A percentile compares a stretch with the other conserved stretches of the same genome.
phyloP scores from a whole-genome alignment of 2,329 filamentous ascomycete species.

The Raffaelea ambrosiae region DNA sequence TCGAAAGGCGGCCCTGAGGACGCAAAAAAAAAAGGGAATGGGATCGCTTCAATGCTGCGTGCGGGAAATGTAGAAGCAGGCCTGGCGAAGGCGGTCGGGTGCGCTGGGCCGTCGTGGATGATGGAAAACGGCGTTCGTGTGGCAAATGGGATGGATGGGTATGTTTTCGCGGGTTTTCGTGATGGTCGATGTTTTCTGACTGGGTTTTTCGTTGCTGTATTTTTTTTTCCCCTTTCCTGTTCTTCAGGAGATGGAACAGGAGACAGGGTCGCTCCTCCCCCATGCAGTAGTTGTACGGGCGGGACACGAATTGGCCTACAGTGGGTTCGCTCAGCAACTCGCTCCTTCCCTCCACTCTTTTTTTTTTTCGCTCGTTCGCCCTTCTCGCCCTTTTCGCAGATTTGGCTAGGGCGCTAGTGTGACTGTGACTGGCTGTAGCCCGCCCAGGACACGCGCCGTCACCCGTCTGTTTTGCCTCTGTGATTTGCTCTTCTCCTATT shows the following conservation, averaged over 20 bases:
- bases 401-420: constrained; percentile 5
- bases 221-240: not conserved
- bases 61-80: too few relatives aligned
- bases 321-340: not conserved
- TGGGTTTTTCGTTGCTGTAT: not conserved
- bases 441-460: constrained; percentile 1
- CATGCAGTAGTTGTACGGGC: not conserved
- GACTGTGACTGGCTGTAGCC: not conserved
- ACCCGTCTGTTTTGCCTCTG: not conserved
- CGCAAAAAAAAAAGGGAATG: too few relatives aligned
- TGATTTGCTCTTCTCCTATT: not conserved
- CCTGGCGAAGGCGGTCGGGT: too few relatives aligned
- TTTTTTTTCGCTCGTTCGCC: not conserved
- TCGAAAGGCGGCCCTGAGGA: not conserved
- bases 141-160: constrained; percentile 1
- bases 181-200: not conserved
- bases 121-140: not conserved
- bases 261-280: not conserved
- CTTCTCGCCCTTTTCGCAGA: too few relatives aligned
- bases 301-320: constrained; percentile 2
- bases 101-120: too few relatives aligned
- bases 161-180: constrained; percentile 1
- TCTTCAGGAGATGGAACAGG: not conserved
- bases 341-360: constrained; percentile 4
- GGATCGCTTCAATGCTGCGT: too few relatives aligned